Base-by-base conservation (phyloP, 78 protist genomes). In the Dictyostelium capitatum region DNA sequence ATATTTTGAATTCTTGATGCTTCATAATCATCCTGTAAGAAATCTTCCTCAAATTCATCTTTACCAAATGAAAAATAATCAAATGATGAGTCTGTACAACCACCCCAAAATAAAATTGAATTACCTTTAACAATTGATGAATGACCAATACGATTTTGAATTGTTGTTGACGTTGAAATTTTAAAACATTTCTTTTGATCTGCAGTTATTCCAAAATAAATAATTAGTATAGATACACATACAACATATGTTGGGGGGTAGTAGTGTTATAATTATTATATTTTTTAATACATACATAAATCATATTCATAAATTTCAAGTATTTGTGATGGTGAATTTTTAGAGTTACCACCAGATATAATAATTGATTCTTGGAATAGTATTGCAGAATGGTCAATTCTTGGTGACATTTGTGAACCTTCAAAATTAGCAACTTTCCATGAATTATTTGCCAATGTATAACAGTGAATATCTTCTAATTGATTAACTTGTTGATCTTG, bases 11-110 rank as follows among this genome's bases (percentile, higher is more conserved):
- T n/a, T 54, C 93, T 70, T 37, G 11, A 37, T 32, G 69, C 28
- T 64, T 87, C 93, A 65, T 23, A 64, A 77, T 87, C 92, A 85
- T 83, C 93, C 64, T 87, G 84, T 50, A 77, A 78, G 14, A 64
- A 53, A 50, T 87, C 93, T 20, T 79, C 83, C 37, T 74, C 84
- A 62, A 87, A 87, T 25, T 87, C 93, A 64, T 87, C 93, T 64
- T 87, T 87, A 32, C 93, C 93, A 74, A 87, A 87, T 17, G 81
- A 65, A 19, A 87, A 64, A 50, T 87, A 87, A 77, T 87, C 93
- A 19, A 87, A 25, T 23, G 93, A 72, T 7, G 78, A 23, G 23
- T 87, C 93, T 10, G 47, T 23, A 32, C 83, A 82, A 64, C 93
- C 93, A 69, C 84, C 79, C 30, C 57, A 32, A 19, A 87, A 28